Evolutionary conservation across 2,329 filamentous ascomycete genomes (phyloP).

Genomic region (Colletotrichum agaves): DNA sequence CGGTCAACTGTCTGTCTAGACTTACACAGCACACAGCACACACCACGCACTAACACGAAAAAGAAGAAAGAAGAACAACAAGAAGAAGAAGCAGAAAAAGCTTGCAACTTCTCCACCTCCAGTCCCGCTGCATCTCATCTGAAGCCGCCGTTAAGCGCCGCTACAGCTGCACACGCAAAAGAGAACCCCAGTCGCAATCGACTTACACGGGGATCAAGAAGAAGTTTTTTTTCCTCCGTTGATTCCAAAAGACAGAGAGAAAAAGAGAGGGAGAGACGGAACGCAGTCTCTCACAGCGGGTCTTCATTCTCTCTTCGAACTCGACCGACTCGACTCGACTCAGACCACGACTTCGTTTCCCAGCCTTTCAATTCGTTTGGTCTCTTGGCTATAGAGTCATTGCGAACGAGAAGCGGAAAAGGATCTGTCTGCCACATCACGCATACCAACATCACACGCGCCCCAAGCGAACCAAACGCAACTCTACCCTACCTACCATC

Average conservation of each 20-base stretch:
- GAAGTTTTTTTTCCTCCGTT: background rate
- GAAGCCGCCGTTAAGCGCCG: slow-evolving; percentile 20
- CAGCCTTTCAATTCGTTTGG: background rate
- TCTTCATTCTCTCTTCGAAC: background rate
- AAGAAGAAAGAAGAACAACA: background rate
- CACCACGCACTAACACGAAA: background rate
- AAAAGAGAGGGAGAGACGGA: too few species aligned
- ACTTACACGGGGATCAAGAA: slow-evolving; percentile 17
- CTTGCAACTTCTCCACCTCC: slow-evolving; percentile 6
- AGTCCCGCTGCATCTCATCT: slow-evolving; percentile 3
- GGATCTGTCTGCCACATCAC: slow-evolving; percentile 2
- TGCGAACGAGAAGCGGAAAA: slow-evolving; percentile 16
- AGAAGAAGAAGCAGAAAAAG: background rate
- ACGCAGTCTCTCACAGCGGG: background rate
- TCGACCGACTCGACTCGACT: slow-evolving; percentile 6
- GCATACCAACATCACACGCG: background rate
- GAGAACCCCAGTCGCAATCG: background rate
- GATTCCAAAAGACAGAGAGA: background rate
- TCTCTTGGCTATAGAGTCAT: background rate
- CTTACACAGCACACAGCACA: background rate
- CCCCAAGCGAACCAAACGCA: slow-evolving; percentile 15
- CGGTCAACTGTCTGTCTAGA: background rate
- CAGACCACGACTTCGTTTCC: background rate
- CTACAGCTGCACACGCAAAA: background rate
- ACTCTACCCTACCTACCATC: background rate